Percentiles rank a stretch among this genome's conserved stretches.
phyloP scores from a whole-genome alignment of 108 stramenopile genomes.

The Craspedostauros australis region DNA sequence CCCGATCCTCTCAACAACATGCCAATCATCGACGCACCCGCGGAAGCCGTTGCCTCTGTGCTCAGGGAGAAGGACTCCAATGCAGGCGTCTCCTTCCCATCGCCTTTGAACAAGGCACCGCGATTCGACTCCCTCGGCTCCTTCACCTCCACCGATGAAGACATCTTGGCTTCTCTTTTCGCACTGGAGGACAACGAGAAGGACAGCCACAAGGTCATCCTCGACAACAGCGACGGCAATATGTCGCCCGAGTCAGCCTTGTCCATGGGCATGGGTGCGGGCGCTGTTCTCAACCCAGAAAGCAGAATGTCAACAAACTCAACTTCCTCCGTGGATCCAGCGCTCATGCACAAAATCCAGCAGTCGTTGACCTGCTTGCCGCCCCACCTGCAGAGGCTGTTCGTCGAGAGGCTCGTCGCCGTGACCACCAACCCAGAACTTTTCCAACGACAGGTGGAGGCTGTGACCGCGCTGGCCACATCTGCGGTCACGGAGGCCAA shows the following conservation, averaged over 20 bases:
- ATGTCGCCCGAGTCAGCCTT: too few species aligned
- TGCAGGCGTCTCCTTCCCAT: not conserved
- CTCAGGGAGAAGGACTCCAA: not conserved
- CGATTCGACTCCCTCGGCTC: slow-evolving; percentile 9
- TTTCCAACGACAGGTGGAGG: slow-evolving; percentile 36
- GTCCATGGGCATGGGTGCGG: too few species aligned
- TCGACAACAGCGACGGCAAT: too few species aligned
- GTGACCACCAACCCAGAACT: slow-evolving; percentile 35
- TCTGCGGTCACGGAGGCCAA: slow-evolving; percentile 47
- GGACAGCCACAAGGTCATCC: not conserved
- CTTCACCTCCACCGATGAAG: slow-evolving; percentile 18
- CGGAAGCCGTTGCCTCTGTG: not conserved
- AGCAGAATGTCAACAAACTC: not conserved
- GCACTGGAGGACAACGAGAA: slow-evolving; percentile 20
- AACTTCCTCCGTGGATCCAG: slow-evolving; percentile 15
- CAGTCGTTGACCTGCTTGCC: slow-evolving; percentile 47
- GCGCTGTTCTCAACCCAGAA: too few species aligned
- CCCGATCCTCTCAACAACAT: slow-evolving; percentile 2
- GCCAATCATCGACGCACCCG: not conserved
- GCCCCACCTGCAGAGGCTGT: slow-evolving; percentile 42
- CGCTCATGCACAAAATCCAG: slow-evolving; percentile 37
- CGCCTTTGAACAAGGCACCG: not conserved
- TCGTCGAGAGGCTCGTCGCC: slow-evolving; percentile 51
- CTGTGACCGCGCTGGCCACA: slow-evolving; percentile 41
- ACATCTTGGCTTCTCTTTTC: slow-evolving; percentile 23